These are phyloP conservation scores for Gomphus sp. DNA, from an alignment of 1,284 basidiomycete species.

Conservation along the genomic window DNA sequence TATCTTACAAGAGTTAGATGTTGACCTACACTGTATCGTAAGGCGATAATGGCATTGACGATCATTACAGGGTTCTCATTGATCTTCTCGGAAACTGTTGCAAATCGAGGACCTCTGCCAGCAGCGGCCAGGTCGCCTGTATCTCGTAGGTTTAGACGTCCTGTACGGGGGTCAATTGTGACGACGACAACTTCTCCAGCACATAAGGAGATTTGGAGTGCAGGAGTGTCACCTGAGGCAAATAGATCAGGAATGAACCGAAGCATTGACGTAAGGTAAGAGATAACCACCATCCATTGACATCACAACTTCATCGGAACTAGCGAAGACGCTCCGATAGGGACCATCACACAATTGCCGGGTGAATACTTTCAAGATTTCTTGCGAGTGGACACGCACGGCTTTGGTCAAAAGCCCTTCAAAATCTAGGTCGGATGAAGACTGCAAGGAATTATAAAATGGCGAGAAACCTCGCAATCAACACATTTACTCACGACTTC, in stretches of 20 bases:
- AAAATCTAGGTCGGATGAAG: constrained; percentile 58
- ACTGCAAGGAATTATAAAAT: not conserved
- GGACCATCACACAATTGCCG: constrained; percentile 40
- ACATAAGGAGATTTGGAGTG: constrained; percentile 57
- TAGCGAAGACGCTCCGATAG: constrained; percentile 47
- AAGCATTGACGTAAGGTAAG: not conserved
- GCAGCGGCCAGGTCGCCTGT: constrained; percentile 67
- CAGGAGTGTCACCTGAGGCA: constrained; percentile 33
- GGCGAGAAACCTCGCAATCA: not conserved
- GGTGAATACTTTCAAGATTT: constrained; percentile 47
- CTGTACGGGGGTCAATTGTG: constrained; percentile 64
- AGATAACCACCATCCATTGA: constrained; percentile 37
- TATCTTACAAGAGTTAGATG: not conserved
- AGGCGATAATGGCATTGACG: constrained; percentile 37
- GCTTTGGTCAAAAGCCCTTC: constrained; percentile 51
- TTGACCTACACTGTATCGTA: constrained; percentile 47
- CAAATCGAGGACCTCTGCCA: constrained; percentile 54
- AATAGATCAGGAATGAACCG: not conserved
- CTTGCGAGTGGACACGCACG: constrained; percentile 50
- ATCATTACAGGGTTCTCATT: constrained; percentile 56
- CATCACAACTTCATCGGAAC: constrained; percentile 45
- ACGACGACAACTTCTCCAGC: constrained; percentile 64
- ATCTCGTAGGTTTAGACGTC: constrained; percentile 59
- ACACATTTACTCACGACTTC: not conserved
- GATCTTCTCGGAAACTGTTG: constrained; percentile 42